These are phyloP conservation scores for Eremomyces bilateralis DNA, from an alignment of 495 filamentous ascomycete genomes.

Conservation along the genomic window DNA sequence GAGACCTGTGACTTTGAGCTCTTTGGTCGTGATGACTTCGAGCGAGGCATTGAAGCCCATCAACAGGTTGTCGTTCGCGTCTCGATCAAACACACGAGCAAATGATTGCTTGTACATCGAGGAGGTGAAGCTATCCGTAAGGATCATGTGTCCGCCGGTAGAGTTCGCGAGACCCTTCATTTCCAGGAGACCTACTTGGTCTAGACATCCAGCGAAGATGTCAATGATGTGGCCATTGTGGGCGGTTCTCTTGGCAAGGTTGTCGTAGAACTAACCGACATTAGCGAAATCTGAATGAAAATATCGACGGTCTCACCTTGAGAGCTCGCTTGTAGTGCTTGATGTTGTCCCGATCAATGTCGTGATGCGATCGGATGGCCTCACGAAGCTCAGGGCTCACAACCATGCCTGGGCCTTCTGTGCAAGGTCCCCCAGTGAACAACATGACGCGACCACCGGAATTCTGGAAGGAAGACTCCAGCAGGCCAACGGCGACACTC, in stretches of 20 bases:
- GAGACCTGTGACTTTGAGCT: conserved; percentile 93
- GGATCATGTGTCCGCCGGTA: conserved; percentile 94
- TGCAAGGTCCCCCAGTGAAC: conserved; percentile 86
- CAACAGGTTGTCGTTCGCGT: conserved; percentile 75
- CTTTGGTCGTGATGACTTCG: conserved; percentile 93
- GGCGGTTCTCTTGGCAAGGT: conserved; percentile 81
- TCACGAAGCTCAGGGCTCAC: conserved; percentile 95
- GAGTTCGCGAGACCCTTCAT: conserved; percentile 97
- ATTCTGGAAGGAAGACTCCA: conserved; percentile 92
- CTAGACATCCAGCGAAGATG: conserved; percentile 93
- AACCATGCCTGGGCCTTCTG: conserved; percentile 90
- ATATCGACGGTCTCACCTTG: too few species aligned
- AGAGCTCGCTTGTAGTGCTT: conserved; percentile 99
- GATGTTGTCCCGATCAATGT: conserved; percentile 96
- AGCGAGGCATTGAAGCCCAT: conserved; percentile 98
- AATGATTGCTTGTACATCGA: conserved; percentile 99
- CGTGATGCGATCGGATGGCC: conserved; percentile 94
- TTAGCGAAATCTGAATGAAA: background rate
- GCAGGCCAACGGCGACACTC: conserved; percentile 77
- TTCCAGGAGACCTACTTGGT: conserved; percentile 93
- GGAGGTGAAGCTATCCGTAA: conserved; percentile 96
- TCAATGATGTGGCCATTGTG: conserved; percentile 97
- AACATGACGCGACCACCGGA: conserved; percentile 91
- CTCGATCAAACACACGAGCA: conserved; percentile 91
- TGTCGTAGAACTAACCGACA: conserved; percentile 67